Percentiles rank a stretch among this genome's conserved stretches.
Evolutionary conservation across 2,329 filamentous ascomycete genomes (phyloP).

Genomic region (Xylariaceae sp.): DNA sequence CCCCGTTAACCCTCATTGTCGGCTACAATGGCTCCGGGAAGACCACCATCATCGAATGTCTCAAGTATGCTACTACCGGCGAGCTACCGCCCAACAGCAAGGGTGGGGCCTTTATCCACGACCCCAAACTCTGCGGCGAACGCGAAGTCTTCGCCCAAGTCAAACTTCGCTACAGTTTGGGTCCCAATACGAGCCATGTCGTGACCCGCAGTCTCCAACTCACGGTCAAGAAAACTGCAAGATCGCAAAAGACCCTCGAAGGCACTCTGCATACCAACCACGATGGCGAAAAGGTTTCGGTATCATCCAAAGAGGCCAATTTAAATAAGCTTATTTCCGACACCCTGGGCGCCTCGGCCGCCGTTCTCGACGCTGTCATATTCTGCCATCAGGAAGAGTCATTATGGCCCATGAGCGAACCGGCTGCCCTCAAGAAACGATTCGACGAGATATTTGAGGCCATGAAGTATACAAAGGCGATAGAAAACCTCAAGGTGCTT

Average conservation of each 20-base stretch:
- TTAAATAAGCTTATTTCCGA: conserved; percentile 79
- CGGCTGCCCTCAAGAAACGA: conserved; percentile 76
- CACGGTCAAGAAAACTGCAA: conserved; percentile 73
- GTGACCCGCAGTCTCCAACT: conserved; percentile 79
- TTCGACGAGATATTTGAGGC: conserved; percentile 99
- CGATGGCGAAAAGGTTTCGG: conserved; percentile 70
- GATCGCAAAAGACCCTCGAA: conserved; percentile 79
- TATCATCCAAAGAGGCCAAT: conserved; percentile 75
- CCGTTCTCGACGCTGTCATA: conserved; percentile 89
- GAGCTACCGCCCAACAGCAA: conserved; percentile 88
- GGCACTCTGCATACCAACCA: conserved; percentile 68
- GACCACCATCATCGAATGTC: conserved; percentile 97
- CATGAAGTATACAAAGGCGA: conserved; percentile 92
- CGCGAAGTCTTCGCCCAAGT: conserved; percentile 88
- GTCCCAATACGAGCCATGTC: conserved; percentile 72
- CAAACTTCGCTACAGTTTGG: conserved; percentile 78
- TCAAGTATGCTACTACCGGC: conserved; percentile 96
- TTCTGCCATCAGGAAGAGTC: conserved; percentile 99
- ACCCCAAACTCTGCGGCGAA: conserved; percentile 86
- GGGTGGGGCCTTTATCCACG: conserved; percentile 90
- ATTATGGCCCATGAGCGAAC: conserved; percentile 91
- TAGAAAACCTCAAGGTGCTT: conserved; percentile 86
- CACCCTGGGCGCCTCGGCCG: conserved; percentile 81
- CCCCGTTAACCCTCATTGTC: conserved; percentile 90
- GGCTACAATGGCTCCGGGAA: conserved; percentile 97